Conservation (phyloP, 2,329 filamentous ascomycete species). For the Venturia aucupariae region DNA sequence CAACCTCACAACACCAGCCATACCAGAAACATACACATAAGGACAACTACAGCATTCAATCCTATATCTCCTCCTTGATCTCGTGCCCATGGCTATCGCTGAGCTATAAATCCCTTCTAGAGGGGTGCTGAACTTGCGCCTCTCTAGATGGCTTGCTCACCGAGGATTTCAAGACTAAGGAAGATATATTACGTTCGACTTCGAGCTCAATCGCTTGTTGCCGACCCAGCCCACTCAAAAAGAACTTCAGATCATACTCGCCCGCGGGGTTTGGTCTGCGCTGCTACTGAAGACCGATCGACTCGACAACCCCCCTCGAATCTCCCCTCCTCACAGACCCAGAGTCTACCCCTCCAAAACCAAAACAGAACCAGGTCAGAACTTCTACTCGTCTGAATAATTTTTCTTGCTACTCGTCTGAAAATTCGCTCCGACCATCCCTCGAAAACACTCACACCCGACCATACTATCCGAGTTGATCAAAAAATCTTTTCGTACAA, state of each 20-base stretch:
- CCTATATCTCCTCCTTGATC: constrained; percentile 34
- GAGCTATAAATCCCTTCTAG: constrained; percentile 82
- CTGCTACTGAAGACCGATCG: neutral
- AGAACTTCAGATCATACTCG: constrained; percentile 3
- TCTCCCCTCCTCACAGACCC: neutral
- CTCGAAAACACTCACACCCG: neutral
- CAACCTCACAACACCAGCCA: neutral
- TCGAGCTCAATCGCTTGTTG: constrained; percentile 9
- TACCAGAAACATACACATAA: neutral
- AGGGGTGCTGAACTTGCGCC: constrained; percentile 51
- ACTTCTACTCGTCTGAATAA: no score
- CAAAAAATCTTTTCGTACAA: neutral
- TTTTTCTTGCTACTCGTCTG: neutral
- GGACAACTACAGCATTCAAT: constrained; percentile 17
- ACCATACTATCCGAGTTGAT: neutral
- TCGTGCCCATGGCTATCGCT: constrained; percentile 39
- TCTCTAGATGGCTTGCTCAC: constrained; percentile 79
- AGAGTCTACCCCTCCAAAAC: neutral
- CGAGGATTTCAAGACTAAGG: constrained; percentile 55
- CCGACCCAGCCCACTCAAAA: constrained; percentile 5
- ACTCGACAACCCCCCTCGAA: neutral
- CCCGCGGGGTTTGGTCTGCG: neutral
- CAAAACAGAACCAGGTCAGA: neutral
- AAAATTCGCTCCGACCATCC: neutral
- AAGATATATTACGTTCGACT: constrained; percentile 26